Conservation (phyloP, 768 basidiomycete genomes). For the Psilocybe cyanescens region DNA sequence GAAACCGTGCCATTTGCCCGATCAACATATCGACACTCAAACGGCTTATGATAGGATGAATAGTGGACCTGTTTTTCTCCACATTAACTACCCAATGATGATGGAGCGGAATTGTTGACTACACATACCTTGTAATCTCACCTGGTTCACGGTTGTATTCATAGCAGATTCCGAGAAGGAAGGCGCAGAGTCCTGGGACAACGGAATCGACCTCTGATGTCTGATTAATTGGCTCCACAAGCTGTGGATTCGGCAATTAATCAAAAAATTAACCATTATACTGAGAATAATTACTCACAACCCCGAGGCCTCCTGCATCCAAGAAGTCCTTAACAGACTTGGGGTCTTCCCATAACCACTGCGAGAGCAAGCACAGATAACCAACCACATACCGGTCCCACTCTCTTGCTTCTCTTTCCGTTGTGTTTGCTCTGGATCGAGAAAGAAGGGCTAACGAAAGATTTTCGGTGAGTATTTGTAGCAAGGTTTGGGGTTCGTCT, state of each 20-base stretch:
- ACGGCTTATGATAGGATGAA: constrained; percentile 88
- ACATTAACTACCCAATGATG: constrained; percentile 4
- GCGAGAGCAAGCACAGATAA: constrained; percentile 80
- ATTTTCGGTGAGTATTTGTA: constrained; percentile 90
- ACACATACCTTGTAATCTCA: constrained; percentile 84
- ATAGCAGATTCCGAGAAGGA: constrained; percentile 92
- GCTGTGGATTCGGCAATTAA: constrained; percentile 43
- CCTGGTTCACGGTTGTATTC: constrained; percentile 96
- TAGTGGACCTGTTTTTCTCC: constrained; percentile 60
- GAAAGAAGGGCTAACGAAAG: constrained; percentile 85
- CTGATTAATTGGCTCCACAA: constrained; percentile 95
- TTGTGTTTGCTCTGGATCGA: constrained; percentile 66
- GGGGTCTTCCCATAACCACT: constrained; percentile 98
- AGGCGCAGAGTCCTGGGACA: constrained; percentile 88
- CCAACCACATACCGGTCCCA: constrained; percentile 91
- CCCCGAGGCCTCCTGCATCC: constrained; percentile 86
- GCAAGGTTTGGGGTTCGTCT: constrained; percentile 69
- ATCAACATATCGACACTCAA: constrained; percentile 89
- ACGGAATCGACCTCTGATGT: constrained; percentile 82
- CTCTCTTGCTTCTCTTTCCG: constrained; percentile 76
- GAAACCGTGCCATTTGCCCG: constrained; percentile 82
- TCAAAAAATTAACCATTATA: background rate
- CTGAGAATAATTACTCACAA: constrained; percentile 61
- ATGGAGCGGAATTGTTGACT: constrained; percentile 20
- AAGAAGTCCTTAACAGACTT: constrained; percentile 87